Evolutionary conservation across 2,329 filamentous ascomycete species (phyloP).

Genomic region (Phyllosticta citrichinensis): DNA sequence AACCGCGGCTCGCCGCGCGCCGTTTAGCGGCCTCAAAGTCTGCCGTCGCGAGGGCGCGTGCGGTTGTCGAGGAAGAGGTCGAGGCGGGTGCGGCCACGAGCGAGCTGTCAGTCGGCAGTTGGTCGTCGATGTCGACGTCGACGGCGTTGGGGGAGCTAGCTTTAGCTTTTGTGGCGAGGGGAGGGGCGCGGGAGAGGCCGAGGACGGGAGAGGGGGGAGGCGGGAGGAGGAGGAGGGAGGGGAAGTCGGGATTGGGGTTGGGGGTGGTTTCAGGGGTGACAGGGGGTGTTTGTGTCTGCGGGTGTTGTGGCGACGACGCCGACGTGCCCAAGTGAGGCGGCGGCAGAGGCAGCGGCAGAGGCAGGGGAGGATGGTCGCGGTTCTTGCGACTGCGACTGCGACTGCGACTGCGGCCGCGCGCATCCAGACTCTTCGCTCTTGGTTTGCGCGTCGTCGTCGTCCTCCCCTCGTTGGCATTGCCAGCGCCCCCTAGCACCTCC

Average conservation of each 20-base stretch:
- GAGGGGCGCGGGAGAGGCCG: not conserved
- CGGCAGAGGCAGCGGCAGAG: not conserved
- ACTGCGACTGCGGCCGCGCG: not conserved
- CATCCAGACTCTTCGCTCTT: not conserved
- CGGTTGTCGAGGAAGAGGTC: not conserved
- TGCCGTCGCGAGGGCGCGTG: not conserved
- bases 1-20: not conserved
- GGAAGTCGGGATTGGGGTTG: not conserved
- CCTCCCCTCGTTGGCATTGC: too few species aligned
- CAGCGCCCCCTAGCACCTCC: not conserved
- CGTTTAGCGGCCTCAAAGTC: not conserved
- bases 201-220: not conserved
- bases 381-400: not conserved
- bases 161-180: not conserved
- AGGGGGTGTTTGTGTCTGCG: not conserved
- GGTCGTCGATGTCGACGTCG: not conserved
- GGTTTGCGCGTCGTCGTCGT: not conserved
- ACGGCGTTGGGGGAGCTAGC: too few species aligned
- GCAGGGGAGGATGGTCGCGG: not conserved
- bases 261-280: not conserved
- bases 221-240: not conserved
- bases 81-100: not conserved
- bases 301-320: not conserved
- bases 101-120: not conserved
- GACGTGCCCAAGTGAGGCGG: not conserved